Conservation (phyloP, 179 eudicot genomes). For the Silene noctiflora region DNA sequence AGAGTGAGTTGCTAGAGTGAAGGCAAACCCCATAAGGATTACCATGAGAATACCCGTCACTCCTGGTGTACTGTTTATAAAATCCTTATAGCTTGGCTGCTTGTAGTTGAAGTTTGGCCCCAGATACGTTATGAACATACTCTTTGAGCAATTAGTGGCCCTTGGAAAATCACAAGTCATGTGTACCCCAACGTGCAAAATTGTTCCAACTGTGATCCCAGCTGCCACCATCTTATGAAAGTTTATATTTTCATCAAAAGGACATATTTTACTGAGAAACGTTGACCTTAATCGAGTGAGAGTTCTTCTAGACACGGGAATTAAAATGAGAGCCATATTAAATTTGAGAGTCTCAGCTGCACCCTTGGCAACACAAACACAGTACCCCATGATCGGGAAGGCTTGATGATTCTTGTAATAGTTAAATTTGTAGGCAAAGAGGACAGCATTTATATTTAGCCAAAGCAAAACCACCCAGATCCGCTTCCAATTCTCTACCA, state of each 20-base stretch:
- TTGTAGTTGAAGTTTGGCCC: constrained; percentile 48
- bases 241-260: constrained; percentile 91
- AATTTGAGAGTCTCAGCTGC: constrained; percentile 87
- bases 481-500: constrained; percentile 73
- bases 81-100: constrained; percentile 62
- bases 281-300: constrained; percentile 79
- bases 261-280: constrained; percentile 53
- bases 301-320: constrained; percentile 91
- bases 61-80: constrained; percentile 49
- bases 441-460: constrained; percentile 46
- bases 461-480: constrained; percentile 61
- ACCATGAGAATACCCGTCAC: constrained; percentile 70
- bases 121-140: constrained; percentile 38
- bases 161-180: constrained; percentile 58
- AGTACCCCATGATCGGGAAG: constrained; percentile 68
- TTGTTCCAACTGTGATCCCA: constrained; percentile 53
- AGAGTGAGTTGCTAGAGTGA: constrained; percentile 77
- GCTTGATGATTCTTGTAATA: constrained; percentile 33
- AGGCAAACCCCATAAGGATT: constrained; percentile 65
- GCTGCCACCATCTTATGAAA: constrained; percentile 78
- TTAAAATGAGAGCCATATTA: constrained; percentile 87
- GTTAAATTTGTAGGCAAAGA: constrained; percentile 60
- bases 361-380: constrained; percentile 84
- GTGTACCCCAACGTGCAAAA: constrained; percentile 60
- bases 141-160: constrained; percentile 38